These are phyloP conservation scores for Neurospora cerealis DNA, from an alignment of 495 filamentous ascomycete genomes.

Conservation along the genomic window DNA sequence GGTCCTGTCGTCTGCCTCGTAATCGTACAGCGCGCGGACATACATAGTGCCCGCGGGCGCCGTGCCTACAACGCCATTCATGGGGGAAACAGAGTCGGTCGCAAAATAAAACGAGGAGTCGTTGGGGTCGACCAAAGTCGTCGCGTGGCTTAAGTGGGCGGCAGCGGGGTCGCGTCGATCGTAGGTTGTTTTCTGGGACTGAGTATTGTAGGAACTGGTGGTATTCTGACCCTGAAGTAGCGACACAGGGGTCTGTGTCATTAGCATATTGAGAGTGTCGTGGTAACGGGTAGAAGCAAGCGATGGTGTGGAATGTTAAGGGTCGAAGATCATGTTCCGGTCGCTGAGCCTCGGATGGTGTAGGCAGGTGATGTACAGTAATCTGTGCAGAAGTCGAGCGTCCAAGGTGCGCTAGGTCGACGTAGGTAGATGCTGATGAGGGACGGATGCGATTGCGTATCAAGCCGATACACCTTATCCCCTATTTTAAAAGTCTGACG, in stretches of 20 bases:
- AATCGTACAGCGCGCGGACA: slow-evolving; percentile 94
- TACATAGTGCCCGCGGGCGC: slow-evolving; percentile 73
- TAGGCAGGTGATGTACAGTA: background rate
- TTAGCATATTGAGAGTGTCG: slow-evolving; percentile 30
- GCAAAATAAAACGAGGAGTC: background rate
- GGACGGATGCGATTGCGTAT: background rate
- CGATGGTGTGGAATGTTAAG: background rate
- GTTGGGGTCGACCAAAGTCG: slow-evolving; percentile 27
- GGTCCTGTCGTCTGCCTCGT: slow-evolving; percentile 91
- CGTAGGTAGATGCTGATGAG: background rate
- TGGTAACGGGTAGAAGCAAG: background rate
- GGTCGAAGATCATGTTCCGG: background rate
- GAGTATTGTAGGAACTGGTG: slow-evolving; percentile 25
- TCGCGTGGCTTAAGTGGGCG: slow-evolving; percentile 22
- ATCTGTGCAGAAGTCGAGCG: background rate
- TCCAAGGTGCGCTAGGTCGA: background rate
- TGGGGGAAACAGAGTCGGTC: slow-evolving; percentile 28
- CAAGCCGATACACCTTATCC: background rate
- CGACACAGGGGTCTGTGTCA: slow-evolving; percentile 40
- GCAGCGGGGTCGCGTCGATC: slow-evolving; percentile 5
- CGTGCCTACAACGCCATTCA: slow-evolving; percentile 62
- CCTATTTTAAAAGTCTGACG: background rate
- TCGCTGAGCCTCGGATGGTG: background rate
- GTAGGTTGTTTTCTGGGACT: slow-evolving; percentile 9
- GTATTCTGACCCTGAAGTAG: slow-evolving; percentile 36